These are phyloP conservation scores for Phytopythium helicoides DNA, from an alignment of 352 stramenopile genomes.

Conservation along the genomic window DNA sequence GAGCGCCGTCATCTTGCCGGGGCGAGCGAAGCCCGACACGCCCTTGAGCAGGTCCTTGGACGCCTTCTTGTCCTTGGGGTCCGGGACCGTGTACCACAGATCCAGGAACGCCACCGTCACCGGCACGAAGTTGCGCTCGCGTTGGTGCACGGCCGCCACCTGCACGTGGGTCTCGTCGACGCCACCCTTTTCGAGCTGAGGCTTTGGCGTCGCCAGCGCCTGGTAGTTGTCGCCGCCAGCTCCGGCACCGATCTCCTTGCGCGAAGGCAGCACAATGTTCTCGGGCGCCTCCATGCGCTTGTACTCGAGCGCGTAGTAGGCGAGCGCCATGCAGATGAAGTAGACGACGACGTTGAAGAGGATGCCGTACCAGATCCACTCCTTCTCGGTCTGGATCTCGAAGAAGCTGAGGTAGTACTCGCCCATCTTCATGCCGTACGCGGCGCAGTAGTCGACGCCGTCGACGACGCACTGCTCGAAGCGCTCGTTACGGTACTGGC, in stretches of 20 bases:
- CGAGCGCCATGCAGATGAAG: constrained; percentile 15
- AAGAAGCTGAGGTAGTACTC: constrained; percentile 20
- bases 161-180: constrained; percentile 1
- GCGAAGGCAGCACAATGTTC: background rate
- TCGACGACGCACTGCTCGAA: constrained; percentile 25
- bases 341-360: constrained; percentile 20
- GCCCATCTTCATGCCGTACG: constrained; percentile 28
- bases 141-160: background rate
- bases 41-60: background rate
- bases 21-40: background rate
- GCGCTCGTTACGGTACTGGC: constrained; percentile 25
- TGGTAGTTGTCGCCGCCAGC: constrained; percentile 9
- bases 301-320: constrained; percentile 23
- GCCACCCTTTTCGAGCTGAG: background rate
- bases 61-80: constrained; percentile 10
- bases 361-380: constrained; percentile 18
- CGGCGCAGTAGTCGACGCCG: constrained; percentile 27
- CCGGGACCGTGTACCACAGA: constrained; percentile 38
- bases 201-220: constrained; percentile 15
- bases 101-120: constrained; percentile 33
- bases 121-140: constrained; percentile 24
- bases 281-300: constrained; percentile 7
- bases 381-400: constrained; percentile 13
- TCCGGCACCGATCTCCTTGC: constrained; percentile 9
- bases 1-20: background rate